Percentiles rank a stretch among this genome's conserved stretches.
Conservation (phyloP, 2,329 filamentous ascomycete species). For the Diaporthe velutina region DNA sequence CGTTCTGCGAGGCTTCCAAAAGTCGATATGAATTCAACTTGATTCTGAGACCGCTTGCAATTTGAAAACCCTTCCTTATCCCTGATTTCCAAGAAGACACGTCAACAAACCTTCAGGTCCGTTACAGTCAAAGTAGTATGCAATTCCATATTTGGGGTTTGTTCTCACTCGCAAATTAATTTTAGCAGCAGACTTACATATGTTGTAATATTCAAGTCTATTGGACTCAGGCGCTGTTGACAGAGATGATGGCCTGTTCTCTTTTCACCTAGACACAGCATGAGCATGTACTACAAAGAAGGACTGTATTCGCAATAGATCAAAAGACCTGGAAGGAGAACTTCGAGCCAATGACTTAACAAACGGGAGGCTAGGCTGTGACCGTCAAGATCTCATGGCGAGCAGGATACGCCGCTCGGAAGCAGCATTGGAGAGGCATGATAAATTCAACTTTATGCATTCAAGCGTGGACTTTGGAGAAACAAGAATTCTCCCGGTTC, state of each 20-base stretch:
- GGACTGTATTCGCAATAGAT: neutral
- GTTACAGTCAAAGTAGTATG: neutral
- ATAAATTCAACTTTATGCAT: no score
- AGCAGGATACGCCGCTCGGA: neutral
- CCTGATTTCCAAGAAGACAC: neutral
- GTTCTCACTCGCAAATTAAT: neutral
- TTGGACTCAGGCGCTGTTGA: fast-evolving
- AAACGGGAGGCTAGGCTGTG: neutral
- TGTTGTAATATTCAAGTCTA: neutral
- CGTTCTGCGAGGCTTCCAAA: neutral
- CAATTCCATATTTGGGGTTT: fast-evolving
- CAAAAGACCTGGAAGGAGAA: neutral
- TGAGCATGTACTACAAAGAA: neutral
- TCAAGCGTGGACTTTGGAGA: neutral
- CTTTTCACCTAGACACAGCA: neutral
- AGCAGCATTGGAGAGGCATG: neutral
- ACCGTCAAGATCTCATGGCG: neutral
- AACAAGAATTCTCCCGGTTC: no score
- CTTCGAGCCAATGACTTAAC: no score
- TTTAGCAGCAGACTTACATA: no score
- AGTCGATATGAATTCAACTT: neutral
- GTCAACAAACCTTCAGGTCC: neutral
- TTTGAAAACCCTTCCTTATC: neutral
- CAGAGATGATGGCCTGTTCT: neutral
- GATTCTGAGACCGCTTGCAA: neutral